Evolutionary conservation across 495 filamentous ascomycete genomes (phyloP).

Genomic region (Terfezia claveryi): DNA sequence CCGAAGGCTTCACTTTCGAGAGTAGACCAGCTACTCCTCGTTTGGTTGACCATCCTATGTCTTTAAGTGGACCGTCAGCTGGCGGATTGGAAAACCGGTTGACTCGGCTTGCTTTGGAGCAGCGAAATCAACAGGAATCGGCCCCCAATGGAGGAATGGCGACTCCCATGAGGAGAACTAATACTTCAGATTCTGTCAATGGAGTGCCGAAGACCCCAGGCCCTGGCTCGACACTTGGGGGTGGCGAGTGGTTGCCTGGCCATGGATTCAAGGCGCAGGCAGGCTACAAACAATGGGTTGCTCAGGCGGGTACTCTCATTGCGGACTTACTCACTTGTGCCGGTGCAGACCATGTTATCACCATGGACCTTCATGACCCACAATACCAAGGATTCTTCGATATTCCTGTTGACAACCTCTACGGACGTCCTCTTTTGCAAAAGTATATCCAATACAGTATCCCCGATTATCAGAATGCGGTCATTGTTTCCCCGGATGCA

Average conservation of each 20-base stretch:
- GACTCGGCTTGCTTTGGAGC: conserved; percentile 18
- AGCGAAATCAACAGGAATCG: not conserved
- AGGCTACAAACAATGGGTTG: conserved; percentile 96
- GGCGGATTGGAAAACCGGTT: conserved; percentile 45
- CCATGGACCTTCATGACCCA: conserved; percentile 92
- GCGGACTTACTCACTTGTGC: conserved; percentile 88
- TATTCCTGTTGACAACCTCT: conserved; percentile 92
- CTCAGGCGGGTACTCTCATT: conserved; percentile 85
- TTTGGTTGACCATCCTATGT: conserved; percentile 30
- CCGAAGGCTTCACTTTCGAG: conserved; percentile 59
- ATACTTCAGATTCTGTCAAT: conserved; percentile 37
- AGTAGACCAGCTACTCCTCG: conserved; percentile 70
- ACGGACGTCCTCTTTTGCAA: conserved; percentile 67
- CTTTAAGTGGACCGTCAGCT: conserved; percentile 25
- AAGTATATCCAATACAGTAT: conserved; percentile 78
- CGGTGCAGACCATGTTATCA: conserved; percentile 90
- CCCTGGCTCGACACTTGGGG: conserved; percentile 4
- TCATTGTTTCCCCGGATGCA: conserved; percentile 90
- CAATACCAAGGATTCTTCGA: conserved; percentile 99
- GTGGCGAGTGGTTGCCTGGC: conserved; percentile 19
- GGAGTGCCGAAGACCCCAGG: conserved; percentile 11
- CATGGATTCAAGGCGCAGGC: conserved; percentile 48
- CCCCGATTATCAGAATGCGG: conserved; percentile 63
- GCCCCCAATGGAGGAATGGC: conserved; percentile 2
- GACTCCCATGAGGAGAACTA: conserved; percentile 24